A percentile compares a stretch with the other conserved stretches of the same genome.
Evolutionary conservation across 345 rosid species (phyloP).

Genomic region (Rhizophora apiculata): DNA sequence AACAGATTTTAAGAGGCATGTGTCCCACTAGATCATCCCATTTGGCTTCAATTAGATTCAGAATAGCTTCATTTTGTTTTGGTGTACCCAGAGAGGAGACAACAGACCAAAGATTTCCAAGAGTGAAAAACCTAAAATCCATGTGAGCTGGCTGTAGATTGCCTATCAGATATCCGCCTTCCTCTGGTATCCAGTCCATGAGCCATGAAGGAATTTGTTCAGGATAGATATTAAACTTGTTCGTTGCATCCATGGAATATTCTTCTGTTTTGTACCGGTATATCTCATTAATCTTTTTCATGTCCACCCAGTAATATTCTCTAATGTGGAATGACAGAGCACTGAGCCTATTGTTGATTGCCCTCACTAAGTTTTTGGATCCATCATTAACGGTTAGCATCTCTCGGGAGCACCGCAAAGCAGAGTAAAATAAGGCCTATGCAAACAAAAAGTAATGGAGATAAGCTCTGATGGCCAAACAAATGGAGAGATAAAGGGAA

Average conservation of each 20-base stretch:
- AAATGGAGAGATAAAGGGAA: background rate
- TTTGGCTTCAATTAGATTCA: conserved; percentile 68
- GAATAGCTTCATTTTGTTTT: conserved; percentile 65
- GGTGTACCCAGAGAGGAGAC: conserved; percentile 76
- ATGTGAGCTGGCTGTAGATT: conserved; percentile 83
- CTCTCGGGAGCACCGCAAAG: conserved; percentile 74
- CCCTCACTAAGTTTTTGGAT: conserved; percentile 64
- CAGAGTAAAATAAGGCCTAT: conserved; percentile 78
- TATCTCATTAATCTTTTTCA: conserved; percentile 80
- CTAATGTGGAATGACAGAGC: conserved; percentile 86
- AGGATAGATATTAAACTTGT: conserved; percentile 87
- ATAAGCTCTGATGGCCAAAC: background rate
- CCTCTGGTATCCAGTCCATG: conserved; percentile 85
- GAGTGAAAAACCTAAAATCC: conserved; percentile 85
- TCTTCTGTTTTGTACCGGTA: conserved; percentile 90
- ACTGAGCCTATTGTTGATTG: conserved; percentile 74
- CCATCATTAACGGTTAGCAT: conserved; percentile 63
- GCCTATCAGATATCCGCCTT: conserved; percentile 78
- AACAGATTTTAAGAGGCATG: conserved; percentile 92
- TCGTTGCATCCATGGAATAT: conserved; percentile 76
- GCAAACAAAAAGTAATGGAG: background rate
- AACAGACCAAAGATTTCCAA: conserved; percentile 83
- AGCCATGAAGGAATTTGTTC: conserved; percentile 88
- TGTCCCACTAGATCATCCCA: conserved; percentile 77
- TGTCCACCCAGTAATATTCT: conserved; percentile 87